A percentile compares a stretch with the other conserved stretches of the same genome.
These are phyloP conservation scores for Kalmusia sp. DNA, from an alignment of 2,329 filamentous ascomycete genomes.

Conservation along the genomic window DNA sequence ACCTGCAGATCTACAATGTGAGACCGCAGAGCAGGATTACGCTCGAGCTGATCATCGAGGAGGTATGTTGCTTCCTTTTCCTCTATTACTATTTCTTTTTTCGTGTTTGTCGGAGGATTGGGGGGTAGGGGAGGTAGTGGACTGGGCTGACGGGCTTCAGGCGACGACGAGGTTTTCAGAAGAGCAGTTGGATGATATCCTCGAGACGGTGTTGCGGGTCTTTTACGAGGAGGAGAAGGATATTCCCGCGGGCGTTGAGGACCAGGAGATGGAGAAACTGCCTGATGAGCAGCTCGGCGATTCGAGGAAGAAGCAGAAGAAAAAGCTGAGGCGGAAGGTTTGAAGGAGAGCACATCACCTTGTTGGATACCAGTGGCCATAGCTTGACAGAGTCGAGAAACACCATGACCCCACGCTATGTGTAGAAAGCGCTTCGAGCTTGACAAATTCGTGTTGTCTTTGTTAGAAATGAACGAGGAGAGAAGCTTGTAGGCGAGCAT, in stretches of 20 bases:
- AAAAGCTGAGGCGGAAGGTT: conserved; percentile 18
- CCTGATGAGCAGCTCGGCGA: conserved; percentile 37
- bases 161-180: conserved; percentile 39
- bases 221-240: conserved; percentile 40
- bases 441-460: background rate
- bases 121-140: background rate
- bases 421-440: background rate
- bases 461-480: background rate
- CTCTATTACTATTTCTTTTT: background rate
- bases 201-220: conserved; percentile 31
- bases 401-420: no score
- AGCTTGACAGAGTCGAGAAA: no score
- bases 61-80: conserved; percentile 27
- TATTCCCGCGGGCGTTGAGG: conserved; percentile 37
- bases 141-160: conserved; percentile 14
- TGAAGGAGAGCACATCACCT: background rate
- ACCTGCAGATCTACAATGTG: conserved; percentile 47
- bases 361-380: no score
- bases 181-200: conserved; percentile 36
- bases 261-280: conserved; percentile 34
- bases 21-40: conserved; percentile 37
- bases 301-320: conserved; percentile 30
- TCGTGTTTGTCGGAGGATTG: no score
- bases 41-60: conserved; percentile 45
- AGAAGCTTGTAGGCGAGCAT: no score